These are phyloP conservation scores for Phoma sp. DNA, from an alignment of 2,329 filamentous ascomycete species.

Conservation along the genomic window DNA sequence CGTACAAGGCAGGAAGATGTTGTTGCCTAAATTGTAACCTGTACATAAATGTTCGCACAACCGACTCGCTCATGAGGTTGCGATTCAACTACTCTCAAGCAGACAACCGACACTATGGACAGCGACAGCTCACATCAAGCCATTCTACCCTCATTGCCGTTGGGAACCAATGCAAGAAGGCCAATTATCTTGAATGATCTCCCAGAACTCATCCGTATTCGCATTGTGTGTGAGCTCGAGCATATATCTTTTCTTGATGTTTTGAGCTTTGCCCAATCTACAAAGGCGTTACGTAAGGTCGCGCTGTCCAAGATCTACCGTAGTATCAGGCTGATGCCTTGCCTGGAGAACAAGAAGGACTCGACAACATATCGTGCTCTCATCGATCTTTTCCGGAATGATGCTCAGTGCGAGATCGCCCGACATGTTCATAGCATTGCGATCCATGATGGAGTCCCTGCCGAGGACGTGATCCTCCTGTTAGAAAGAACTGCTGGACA, in stretches of 20 bases:
- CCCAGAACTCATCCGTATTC: no score
- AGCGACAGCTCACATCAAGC: no score
- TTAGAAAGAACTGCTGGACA: background rate
- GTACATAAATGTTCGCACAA: no score
- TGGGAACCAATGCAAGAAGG: no score
- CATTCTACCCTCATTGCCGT: no score
- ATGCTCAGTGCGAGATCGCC: slow-evolving; percentile 1
- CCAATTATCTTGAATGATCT: no score
- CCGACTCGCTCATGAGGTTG: no score
- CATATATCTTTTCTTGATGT: background rate
- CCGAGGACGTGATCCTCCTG: slow-evolving; percentile 13
- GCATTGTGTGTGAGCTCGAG: background rate
- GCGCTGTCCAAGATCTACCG: background rate
- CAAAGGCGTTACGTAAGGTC: background rate
- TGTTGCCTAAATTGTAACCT: no score
- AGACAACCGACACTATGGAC: no score
- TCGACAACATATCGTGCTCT: background rate
- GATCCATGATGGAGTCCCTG: slow-evolving; percentile 9
- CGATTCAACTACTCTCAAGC: no score
- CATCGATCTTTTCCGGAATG: background rate
- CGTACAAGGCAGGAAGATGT: no score
- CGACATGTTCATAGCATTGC: slow-evolving; percentile 14
- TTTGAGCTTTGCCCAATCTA: background rate
- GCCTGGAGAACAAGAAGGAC: background rate
- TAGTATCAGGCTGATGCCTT: background rate